phyloP scores from a whole-genome alignment of 768 basidiomycete species.

The Boletus patriciae region DNA sequence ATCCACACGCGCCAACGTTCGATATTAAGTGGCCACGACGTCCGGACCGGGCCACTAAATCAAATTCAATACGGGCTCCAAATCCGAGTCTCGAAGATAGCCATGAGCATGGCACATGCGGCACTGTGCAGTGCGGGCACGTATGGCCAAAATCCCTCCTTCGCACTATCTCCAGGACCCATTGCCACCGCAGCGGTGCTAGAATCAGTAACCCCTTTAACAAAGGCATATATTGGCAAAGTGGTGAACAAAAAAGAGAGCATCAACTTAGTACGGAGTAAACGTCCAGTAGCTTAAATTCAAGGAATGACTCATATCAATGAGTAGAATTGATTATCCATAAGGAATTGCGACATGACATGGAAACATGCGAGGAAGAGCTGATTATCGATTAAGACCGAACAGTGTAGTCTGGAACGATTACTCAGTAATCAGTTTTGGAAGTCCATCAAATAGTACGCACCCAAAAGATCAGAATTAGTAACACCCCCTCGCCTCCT shows the following conservation, averaged over 20 bases:
- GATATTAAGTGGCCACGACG: neutral
- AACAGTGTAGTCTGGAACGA: neutral
- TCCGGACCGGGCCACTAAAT: neutral
- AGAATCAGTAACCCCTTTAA: neutral
- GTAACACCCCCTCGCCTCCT: neutral
- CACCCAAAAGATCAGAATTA: neutral
- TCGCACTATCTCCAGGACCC: neutral
- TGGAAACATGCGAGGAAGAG: neutral
- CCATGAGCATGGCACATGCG: neutral
- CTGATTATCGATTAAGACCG: neutral
- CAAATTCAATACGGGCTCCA: neutral
- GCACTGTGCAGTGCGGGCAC: constrained; percentile 14
- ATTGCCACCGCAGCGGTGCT: constrained; percentile 10
- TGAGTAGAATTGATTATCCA: neutral
- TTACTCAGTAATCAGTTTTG: neutral
- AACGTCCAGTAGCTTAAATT: neutral
- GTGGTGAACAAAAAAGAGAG: neutral
- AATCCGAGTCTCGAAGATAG: neutral
- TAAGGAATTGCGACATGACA: neutral
- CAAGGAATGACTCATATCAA: neutral
- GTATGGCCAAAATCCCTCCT: constrained; percentile 20
- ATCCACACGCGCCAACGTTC: neutral
- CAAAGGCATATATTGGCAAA: neutral
- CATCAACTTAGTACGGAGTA: neutral
- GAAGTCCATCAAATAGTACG: neutral